A percentile compares a stretch with the other conserved stretches of the same genome.
Conservation (phyloP, 768 basidiomycete species). For the Boletus barrowsii region DNA sequence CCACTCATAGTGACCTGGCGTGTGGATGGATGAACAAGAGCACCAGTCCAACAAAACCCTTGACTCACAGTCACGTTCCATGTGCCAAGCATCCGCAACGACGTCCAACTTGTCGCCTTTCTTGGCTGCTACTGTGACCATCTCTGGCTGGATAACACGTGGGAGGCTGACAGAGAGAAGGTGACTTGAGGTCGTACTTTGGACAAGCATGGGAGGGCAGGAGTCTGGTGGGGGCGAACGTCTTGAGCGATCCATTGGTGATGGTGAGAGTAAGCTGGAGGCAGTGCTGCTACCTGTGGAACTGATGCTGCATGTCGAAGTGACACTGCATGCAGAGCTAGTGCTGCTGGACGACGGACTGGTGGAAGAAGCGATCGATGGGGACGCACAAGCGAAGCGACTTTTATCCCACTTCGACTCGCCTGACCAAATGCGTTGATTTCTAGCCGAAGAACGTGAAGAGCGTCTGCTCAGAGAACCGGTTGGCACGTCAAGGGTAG, state of each 20-base stretch:
- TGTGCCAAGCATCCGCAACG: slow-evolving; percentile 62
- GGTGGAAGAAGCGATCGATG: slow-evolving; percentile 23
- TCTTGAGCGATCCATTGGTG: slow-evolving; percentile 30
- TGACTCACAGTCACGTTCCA: slow-evolving; percentile 55
- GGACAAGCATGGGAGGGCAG: slow-evolving; percentile 44
- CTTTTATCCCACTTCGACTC: slow-evolving; percentile 30
- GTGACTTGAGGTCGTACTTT: slow-evolving; percentile 40
- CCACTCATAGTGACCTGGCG: slow-evolving; percentile 60
- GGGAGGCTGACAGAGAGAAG: slow-evolving; percentile 50
- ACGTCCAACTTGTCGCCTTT: slow-evolving; percentile 55
- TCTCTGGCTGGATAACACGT: slow-evolving; percentile 48
- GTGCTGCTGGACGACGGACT: slow-evolving; percentile 23
- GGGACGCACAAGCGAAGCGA: slow-evolving; percentile 28
- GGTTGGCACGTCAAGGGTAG: slow-evolving; percentile 23
- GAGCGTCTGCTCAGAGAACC: slow-evolving; percentile 28
- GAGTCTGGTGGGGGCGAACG: slow-evolving; percentile 33
- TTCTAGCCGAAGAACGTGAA: slow-evolving; percentile 29
- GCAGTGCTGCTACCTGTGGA: slow-evolving; percentile 17
- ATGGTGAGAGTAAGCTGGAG: slow-evolving; percentile 19
- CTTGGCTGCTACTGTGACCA: slow-evolving; percentile 62
- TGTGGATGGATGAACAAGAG: slow-evolving; percentile 2
- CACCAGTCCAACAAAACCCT: background rate
- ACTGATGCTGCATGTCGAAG: slow-evolving; percentile 18
- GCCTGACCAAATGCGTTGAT: slow-evolving; percentile 20
- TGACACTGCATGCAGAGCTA: slow-evolving; percentile 26